phyloP scores from a whole-genome alignment of 2,329 filamentous ascomycete species.

The Phialophora tarda region DNA sequence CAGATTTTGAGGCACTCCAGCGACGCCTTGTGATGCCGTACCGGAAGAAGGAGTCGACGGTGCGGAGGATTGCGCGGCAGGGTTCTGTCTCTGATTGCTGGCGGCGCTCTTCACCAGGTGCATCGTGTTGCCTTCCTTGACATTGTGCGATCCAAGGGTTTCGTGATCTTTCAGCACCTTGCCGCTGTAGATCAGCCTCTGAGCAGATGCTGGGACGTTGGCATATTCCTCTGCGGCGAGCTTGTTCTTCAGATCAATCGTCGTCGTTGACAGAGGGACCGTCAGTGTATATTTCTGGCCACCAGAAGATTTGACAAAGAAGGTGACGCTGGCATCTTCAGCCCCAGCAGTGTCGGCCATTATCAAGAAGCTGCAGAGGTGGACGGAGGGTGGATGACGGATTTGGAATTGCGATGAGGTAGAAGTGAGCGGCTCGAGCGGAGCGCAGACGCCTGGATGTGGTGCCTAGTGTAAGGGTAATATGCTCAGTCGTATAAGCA shows the following conservation, averaged over 20 bases:
- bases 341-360: conserved; percentile 36
- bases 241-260: conserved; percentile 87
- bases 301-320: conserved; percentile 97
- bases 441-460: neutral
- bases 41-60: conserved; percentile 43
- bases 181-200: conserved; percentile 96
- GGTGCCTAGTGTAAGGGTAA: neutral
- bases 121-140: conserved; percentile 93
- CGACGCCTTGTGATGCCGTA: conserved; percentile 28
- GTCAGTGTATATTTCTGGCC: conserved; percentile 85
- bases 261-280: conserved; percentile 74
- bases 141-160: conserved; percentile 82
- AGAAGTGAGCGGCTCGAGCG: neutral
- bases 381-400: conserved; percentile 1
- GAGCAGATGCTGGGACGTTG: conserved; percentile 82
- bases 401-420: conserved; percentile 10
- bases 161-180: conserved; percentile 96
- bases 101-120: conserved; percentile 96
- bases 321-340: conserved; percentile 69
- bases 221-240: conserved; percentile 81
- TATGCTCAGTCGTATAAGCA: neutral
- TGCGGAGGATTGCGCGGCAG: conserved; percentile 56
- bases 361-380: conserved; percentile 10
- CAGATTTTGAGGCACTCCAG: conserved; percentile 55
- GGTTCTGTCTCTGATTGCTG: conserved; percentile 73